Conservation (phyloP, 1,284 basidiomycete genomes). For the Wolfiporia cocos region DNA sequence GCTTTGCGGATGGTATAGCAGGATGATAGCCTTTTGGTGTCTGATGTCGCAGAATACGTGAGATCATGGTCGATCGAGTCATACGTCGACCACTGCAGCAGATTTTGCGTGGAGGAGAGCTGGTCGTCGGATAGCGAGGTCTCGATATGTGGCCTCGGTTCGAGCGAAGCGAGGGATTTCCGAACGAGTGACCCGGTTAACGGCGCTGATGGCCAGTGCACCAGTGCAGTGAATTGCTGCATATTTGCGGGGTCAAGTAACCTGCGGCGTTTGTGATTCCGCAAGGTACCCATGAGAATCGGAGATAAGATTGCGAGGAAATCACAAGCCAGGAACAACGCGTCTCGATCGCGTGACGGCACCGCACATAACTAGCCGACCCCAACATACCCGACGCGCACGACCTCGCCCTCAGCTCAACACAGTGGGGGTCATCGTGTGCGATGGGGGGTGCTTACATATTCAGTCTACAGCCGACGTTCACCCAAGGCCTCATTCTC, state of each 20-base stretch:
- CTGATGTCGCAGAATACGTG: slow-evolving; percentile 34
- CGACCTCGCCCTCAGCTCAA: slow-evolving; percentile 2
- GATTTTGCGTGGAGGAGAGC: slow-evolving; percentile 12
- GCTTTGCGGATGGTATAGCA: slow-evolving; percentile 90
- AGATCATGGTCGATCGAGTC: slow-evolving; percentile 78
- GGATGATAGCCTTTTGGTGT: slow-evolving; percentile 57
- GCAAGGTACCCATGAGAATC: too few species aligned
- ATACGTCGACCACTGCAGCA: slow-evolving; percentile 79
- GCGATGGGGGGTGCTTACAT: slow-evolving; percentile 57
- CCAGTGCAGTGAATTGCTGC: slow-evolving; percentile 37
- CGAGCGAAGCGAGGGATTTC: slow-evolving; percentile 45
- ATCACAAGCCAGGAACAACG: too few species aligned
- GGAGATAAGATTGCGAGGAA: too few species aligned
- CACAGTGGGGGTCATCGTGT: slow-evolving; percentile 1
- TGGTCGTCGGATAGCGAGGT: slow-evolving; percentile 17
- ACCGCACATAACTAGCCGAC: background rate
- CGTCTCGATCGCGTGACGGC: too few species aligned
- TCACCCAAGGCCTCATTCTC: slow-evolving; percentile 76
- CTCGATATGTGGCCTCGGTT: slow-evolving; percentile 22
- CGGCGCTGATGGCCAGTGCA: slow-evolving; percentile 76
- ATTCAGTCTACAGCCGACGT: slow-evolving; percentile 72
- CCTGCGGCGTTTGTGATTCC: too few species aligned
- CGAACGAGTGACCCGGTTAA: slow-evolving; percentile 68
- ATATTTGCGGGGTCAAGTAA: slow-evolving; percentile 8
- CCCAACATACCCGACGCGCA: background rate